Percentiles rank a stretch among this genome's conserved stretches.
Evolutionary conservation across 257 asterid species (phyloP).

Genomic region (Nicotiana otophora): DNA sequence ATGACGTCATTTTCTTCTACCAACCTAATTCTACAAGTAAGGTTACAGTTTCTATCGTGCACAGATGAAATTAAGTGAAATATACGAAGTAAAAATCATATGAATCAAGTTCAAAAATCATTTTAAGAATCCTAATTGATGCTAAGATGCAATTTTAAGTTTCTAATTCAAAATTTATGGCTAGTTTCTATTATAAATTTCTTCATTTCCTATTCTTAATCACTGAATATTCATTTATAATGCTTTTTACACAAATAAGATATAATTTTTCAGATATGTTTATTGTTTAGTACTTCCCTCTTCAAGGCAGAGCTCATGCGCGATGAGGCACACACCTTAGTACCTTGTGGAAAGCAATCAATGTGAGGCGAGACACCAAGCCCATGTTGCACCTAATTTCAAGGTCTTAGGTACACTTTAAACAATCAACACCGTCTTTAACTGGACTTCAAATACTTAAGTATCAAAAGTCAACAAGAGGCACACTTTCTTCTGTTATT

Average conservation of each 20-base stretch:
- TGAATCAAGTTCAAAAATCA: not conserved
- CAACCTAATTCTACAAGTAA: no score
- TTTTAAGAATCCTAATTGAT: not conserved
- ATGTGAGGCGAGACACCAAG: not conserved
- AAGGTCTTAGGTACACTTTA: not conserved
- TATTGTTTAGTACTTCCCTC: not conserved
- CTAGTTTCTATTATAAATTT: not conserved
- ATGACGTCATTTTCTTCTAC: no score
- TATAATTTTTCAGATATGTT: not conserved
- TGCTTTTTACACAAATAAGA: not conserved
- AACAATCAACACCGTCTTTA: not conserved
- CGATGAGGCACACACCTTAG: not conserved
- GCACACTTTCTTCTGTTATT: not conserved
- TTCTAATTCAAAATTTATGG: not conserved
- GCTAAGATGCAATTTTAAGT: not conserved
- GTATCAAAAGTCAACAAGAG: not conserved
- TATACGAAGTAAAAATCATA: not conserved
- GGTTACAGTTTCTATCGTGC: no score
- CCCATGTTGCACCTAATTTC: not conserved
- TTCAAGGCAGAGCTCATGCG: not conserved
- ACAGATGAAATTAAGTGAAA: no score
- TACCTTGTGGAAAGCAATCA: not conserved
- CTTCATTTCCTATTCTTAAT: not conserved
- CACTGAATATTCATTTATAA: not conserved
- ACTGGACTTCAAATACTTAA: not conserved